Percentiles rank a stretch among this genome's conserved stretches.
Conservation (phyloP, 2,329 filamentous ascomycete genomes). For the Penicillium occitanis region DNA sequence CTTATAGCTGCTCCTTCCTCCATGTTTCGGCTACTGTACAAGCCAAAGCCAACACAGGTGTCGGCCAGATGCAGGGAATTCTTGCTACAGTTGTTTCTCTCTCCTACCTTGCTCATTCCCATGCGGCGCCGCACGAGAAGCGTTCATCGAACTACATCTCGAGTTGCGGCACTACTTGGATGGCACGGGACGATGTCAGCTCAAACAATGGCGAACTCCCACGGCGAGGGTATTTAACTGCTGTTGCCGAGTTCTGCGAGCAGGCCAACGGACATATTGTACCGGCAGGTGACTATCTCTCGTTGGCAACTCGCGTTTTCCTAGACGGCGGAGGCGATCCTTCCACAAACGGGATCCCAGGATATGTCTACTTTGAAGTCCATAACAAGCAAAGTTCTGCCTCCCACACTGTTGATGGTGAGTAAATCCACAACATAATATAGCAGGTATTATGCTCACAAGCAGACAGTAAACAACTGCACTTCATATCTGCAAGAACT, state of each 20-base stretch:
- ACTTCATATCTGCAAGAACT: neutral
- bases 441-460: neutral
- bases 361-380: neutral
- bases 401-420: neutral
- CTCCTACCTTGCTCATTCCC: neutral
- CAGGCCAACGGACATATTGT: neutral
- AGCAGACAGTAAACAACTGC: neutral
- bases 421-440: neutral
- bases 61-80: neutral
- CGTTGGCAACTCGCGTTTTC: neutral
- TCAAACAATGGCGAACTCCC: neutral
- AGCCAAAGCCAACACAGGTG: neutral
- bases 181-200: constrained; percentile 17
- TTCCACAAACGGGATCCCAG: neutral
- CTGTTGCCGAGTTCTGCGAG: neutral
- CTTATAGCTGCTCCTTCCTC: neutral
- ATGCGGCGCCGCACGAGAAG: neutral
- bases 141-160: constrained; percentile 15
- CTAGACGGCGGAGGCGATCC: neutral
- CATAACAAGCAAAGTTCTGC: neutral
- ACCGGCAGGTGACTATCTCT: neutral
- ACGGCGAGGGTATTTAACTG: neutral
- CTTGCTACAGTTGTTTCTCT: neutral
- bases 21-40: neutral
- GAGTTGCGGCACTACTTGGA: constrained; percentile 13